phyloP scores from a whole-genome alignment of 805 yeast species.

The Brettanomyces custersianus region DNA sequence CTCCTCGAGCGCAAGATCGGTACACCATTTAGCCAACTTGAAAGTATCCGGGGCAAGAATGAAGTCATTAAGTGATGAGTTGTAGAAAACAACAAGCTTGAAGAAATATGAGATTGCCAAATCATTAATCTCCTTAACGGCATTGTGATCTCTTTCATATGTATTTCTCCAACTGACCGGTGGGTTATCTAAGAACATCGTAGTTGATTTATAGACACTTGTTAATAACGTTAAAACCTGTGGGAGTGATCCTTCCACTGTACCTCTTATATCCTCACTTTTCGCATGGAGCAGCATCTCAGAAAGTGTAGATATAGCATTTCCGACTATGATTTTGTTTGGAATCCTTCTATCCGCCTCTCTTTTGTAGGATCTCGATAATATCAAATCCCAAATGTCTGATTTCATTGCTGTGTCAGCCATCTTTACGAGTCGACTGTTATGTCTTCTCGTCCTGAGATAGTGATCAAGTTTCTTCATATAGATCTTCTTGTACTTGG shows the following conservation, averaged over 20 bases:
- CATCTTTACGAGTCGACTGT: background rate
- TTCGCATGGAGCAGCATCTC: slow-evolving; percentile 50
- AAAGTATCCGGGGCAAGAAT: slow-evolving; percentile 54
- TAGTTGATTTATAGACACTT: slow-evolving; percentile 45
- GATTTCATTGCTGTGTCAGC: background rate
- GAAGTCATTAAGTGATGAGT: slow-evolving; percentile 55
- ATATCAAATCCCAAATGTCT: slow-evolving; percentile 5
- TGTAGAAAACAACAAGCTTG: slow-evolving; percentile 55
- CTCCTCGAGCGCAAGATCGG: slow-evolving; percentile 53
- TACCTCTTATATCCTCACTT: slow-evolving; percentile 52
- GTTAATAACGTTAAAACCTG: slow-evolving; percentile 54
- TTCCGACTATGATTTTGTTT: slow-evolving; percentile 51
- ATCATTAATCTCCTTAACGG: slow-evolving; percentile 51
- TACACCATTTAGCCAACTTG: slow-evolving; percentile 63
- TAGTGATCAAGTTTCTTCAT: background rate
- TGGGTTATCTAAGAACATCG: slow-evolving; percentile 35
- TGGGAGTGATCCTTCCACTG: slow-evolving; percentile 45
- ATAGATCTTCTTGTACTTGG: background rate
- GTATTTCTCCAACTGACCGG: slow-evolving; percentile 19
- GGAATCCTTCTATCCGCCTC: slow-evolving; percentile 55
- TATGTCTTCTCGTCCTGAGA: background rate
- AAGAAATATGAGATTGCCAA: slow-evolving; percentile 55
- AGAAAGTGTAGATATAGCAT: slow-evolving; percentile 53
- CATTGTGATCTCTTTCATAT: slow-evolving; percentile 20
- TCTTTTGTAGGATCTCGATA: slow-evolving; percentile 32